Percentiles rank a stretch among this genome's conserved stretches.
Evolutionary conservation across 2,329 filamentous ascomycete species (phyloP).

Genomic region (Alternaria sp.): DNA sequence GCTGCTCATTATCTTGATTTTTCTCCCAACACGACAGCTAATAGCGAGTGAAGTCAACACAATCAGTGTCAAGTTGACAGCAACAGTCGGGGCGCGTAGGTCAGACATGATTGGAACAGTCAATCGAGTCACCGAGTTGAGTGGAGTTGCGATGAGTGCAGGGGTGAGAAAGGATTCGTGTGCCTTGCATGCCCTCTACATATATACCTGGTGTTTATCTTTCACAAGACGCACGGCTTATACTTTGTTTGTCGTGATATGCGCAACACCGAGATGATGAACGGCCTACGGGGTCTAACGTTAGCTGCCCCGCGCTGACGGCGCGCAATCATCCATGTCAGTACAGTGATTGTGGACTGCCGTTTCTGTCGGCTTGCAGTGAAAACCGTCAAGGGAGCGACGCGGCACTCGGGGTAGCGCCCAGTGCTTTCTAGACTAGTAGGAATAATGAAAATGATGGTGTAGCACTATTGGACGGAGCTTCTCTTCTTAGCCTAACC

Average conservation of each 20-base stretch:
- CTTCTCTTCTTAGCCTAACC: not conserved
- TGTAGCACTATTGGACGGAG: not conserved
- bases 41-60: conserved; percentile 30
- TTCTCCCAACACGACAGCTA: conserved; percentile 29
- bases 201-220: not conserved
- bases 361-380: not conserved
- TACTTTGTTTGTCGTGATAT: conserved; percentile 1
- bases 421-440: not conserved
- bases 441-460: not conserved
- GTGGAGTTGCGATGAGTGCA: not conserved
- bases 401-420: not conserved
- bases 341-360: not conserved
- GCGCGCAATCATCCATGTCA: not conserved
- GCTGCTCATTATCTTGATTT: conserved; percentile 27
- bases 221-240: not conserved
- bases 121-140: not conserved
- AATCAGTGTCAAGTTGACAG: conserved; percentile 35
- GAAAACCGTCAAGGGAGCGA: not conserved
- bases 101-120: conserved; percentile 9
- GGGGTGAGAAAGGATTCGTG: not conserved
- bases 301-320: not conserved
- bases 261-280: not conserved
- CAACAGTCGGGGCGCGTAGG: conserved; percentile 26
- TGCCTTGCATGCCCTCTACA: not conserved
- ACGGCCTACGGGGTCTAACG: not conserved